Base-by-base conservation (phyloP, 257 asterid species). In the Solanum clarkiae region DNA sequence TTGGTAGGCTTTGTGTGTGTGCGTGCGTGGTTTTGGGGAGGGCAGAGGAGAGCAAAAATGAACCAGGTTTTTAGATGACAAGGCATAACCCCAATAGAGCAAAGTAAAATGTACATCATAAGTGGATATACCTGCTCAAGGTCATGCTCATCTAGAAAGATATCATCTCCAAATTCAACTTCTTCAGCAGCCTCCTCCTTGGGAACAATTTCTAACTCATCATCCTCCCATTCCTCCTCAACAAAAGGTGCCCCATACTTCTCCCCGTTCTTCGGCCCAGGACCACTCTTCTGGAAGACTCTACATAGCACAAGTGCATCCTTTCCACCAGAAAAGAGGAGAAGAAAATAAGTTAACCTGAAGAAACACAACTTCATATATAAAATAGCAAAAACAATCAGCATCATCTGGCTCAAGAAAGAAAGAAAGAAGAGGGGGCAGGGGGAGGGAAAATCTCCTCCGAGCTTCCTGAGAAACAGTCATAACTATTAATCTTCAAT, bases 241-340 rank as follows among this genome's bases (percentile, higher is more conserved):
- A 91, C 87, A 84, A 92, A 90, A 12, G 99, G 98, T 44, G 99
- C 99, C 57, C 99, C 99, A 82, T 95, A 95, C 87, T 91, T 93
- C 84, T 94, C 99, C 65, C 98, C 99, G 85, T 95, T 95, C 92
- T 93, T 95, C 47, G 99, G 97, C 80, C 98, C 98, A 0, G 99
- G 82, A 63, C 98, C 99, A 95, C 99, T 95, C 87, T 95, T 95
- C 91, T 95, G 99, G 87, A 95, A 93, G 82, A 95, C 92, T 87
- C 98, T 92, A 86, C 98, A 94, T 53, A 95, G 86, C 88, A 95
- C 99, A 84, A 86, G 91, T 26, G 97, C 89, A 81, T 92, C 99
- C 97, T 93, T 84, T 81, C 22, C 86, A 91, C 88, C 87, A 51
- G 83, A 89, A 75, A 82, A 16, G 15, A 16, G 63, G 42, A 26